Percentiles rank a stretch among this genome's conserved stretches.
phyloP scores from a whole-genome alignment of 495 filamentous ascomycete genomes.

The Xylaria grammica region DNA sequence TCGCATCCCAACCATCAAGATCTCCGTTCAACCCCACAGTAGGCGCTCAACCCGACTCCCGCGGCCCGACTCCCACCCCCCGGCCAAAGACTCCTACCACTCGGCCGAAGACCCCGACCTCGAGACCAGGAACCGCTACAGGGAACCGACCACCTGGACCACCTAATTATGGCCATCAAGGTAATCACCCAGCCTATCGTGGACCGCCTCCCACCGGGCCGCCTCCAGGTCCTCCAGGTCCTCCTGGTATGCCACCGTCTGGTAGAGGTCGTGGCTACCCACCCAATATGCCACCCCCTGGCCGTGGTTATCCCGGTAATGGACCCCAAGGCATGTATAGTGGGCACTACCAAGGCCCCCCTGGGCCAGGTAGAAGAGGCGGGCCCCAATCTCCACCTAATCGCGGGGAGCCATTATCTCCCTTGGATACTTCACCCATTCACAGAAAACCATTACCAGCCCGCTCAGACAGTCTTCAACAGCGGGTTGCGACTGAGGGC shows the following conservation, averaged over 20 bases:
- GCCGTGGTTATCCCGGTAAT: conserved; percentile 31
- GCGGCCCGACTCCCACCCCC: conserved; percentile 30
- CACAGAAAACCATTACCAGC: conserved; percentile 67
- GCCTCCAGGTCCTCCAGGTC: conserved; percentile 17
- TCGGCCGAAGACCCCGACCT: conserved; percentile 35
- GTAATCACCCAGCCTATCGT: conserved; percentile 29
- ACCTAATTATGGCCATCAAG: conserved; percentile 30
- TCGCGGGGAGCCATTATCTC: conserved; percentile 33
- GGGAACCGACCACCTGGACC: conserved; percentile 33
- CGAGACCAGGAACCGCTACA: conserved; percentile 35
- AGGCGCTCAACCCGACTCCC: conserved; percentile 23
- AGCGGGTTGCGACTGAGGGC: conserved; percentile 33
- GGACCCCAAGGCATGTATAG: conserved; percentile 34
- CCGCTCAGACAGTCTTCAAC: conserved; percentile 46
- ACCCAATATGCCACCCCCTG: conserved; percentile 31
- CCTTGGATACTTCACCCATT: conserved; percentile 42
- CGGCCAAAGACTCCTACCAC: conserved; percentile 35
- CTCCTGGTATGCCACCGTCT: conserved; percentile 33
- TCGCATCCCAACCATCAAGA: conserved; percentile 38
- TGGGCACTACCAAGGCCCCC: conserved; percentile 28
- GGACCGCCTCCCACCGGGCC: conserved; percentile 35
- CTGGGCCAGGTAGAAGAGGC: conserved; percentile 25
- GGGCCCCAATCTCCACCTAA: conserved; percentile 32
- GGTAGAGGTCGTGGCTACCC: conserved; percentile 43
- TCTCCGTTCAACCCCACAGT: conserved; percentile 42